These are phyloP conservation scores for Candida nanaspora DNA, from an alignment of 805 yeast genomes.

Conservation along the genomic window DNA sequence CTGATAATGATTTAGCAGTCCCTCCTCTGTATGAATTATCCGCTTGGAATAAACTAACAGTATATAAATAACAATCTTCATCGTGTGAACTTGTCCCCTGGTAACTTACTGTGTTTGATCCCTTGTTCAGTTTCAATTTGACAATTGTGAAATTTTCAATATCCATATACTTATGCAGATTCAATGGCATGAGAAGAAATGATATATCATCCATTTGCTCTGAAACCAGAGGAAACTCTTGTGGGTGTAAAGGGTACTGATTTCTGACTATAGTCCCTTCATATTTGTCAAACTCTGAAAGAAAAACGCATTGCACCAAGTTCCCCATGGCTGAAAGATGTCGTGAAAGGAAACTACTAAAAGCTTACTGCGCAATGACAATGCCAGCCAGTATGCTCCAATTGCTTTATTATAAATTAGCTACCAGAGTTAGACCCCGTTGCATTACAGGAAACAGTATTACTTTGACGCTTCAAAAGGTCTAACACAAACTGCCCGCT, in stretches of 20 bases:
- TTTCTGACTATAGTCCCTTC: conserved; percentile 61
- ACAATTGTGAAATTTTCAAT: conserved; percentile 54
- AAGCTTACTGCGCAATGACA: no score
- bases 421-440: no score
- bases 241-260: conserved; percentile 44
- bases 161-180: conserved; percentile 36
- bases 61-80: conserved; percentile 18
- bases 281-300: conserved; percentile 76
- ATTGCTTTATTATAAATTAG: no score
- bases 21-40: conserved; percentile 30
- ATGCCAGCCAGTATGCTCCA: no score
- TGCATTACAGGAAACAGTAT: no score
- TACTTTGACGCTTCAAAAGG: no score
- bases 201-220: conserved; percentile 35
- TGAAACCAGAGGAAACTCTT: conserved; percentile 52
- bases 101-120: conserved; percentile 11
- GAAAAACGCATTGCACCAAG: conserved; percentile 28
- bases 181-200: conserved; percentile 20
- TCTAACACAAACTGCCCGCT: no score
- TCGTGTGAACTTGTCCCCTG: conserved; percentile 5
- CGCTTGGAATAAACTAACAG: conserved; percentile 22
- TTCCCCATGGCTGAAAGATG: neutral
- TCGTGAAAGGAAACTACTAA: no score
- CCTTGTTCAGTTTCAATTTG: conserved; percentile 33
- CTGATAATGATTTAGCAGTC: conserved; percentile 37